Evolutionary conservation across 805 yeast species (phyloP).

Genomic region (Jamesozyma spencerorum): DNA sequence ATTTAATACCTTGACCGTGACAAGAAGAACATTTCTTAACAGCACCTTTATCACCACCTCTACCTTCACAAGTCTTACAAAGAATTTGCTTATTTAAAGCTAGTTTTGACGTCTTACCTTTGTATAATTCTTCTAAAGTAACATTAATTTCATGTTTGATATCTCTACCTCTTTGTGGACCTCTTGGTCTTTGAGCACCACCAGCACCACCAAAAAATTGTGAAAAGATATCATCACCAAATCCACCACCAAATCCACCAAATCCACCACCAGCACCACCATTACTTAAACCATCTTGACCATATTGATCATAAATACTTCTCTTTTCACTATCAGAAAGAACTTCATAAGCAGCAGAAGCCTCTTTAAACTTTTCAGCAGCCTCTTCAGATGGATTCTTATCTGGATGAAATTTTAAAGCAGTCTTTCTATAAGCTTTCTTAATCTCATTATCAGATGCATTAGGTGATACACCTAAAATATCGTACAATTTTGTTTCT

Average conservation of each 20-base stretch:
- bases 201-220: constrained; percentile 76
- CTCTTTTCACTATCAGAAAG: constrained; percentile 83
- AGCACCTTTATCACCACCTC: constrained; percentile 89
- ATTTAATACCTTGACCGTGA: constrained; percentile 85
- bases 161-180: constrained; percentile 85
- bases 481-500: constrained; percentile 70
- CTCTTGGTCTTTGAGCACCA: constrained; percentile 58
- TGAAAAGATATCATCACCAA: constrained; percentile 36
- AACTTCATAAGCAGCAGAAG: constrained; percentile 82
- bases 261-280: constrained; percentile 67
- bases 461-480: constrained; percentile 58
- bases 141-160: constrained; percentile 82
- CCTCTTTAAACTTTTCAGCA: constrained; percentile 89
- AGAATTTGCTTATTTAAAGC: constrained; percentile 86
- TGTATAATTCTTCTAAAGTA: constrained; percentile 84
- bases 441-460: constrained; percentile 67
- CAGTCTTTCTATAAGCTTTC: constrained; percentile 75
- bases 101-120: constrained; percentile 88
- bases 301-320: constrained; percentile 78
- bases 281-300: constrained; percentile 84
- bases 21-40: constrained; percentile 82
- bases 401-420: constrained; percentile 77
- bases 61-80: constrained; percentile 85
- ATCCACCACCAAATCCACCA: constrained; percentile 41
- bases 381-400: constrained; percentile 76